Conservation (phyloP, 2,329 filamentous ascomycete species). For the Arthrobotrys musiformis region DNA sequence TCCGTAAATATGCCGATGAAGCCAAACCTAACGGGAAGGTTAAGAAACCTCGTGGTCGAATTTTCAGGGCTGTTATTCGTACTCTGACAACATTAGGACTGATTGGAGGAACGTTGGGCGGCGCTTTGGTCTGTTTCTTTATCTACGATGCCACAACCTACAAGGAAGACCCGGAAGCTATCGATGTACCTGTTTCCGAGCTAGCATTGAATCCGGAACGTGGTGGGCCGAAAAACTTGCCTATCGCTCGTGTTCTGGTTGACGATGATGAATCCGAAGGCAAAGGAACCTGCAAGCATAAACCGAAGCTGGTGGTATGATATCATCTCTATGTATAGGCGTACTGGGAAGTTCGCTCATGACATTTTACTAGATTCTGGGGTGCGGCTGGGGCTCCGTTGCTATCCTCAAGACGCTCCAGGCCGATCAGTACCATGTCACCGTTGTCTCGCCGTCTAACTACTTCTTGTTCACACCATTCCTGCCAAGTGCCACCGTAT, state of each 20-base stretch:
- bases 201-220: slow-evolving; percentile 81
- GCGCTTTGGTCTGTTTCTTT: slow-evolving; percentile 84
- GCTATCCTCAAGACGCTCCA: slow-evolving; percentile 89
- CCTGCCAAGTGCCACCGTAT: slow-evolving; percentile 88
- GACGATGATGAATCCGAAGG: slow-evolving; percentile 85
- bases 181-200: slow-evolving; percentile 84
- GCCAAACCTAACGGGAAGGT: slow-evolving; percentile 18
- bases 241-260: slow-evolving; percentile 85
- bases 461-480: slow-evolving; percentile 99
- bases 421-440: slow-evolving; percentile 93
- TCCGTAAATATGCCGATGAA: slow-evolving; percentile 48
- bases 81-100: slow-evolving; percentile 78
- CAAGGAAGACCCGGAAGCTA: slow-evolving; percentile 73
- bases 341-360: slow-evolving; percentile 1
- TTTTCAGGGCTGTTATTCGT: slow-evolving; percentile 30
- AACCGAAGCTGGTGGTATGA: slow-evolving; percentile 85
- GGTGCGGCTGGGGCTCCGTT: slow-evolving; percentile 94
- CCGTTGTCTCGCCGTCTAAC: slow-evolving; percentile 91
- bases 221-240: slow-evolving; percentile 94
- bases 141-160: slow-evolving; percentile 94
- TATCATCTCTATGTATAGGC: neutral
- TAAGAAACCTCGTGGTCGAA: slow-evolving; percentile 48
- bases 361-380: slow-evolving; percentile 66
- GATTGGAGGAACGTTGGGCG: slow-evolving; percentile 76
- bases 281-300: slow-evolving; percentile 79